These are phyloP conservation scores for Fusarium verticillioides DNA, from an alignment of 2,329 filamentous ascomycete species.

Conservation along the genomic window DNA sequence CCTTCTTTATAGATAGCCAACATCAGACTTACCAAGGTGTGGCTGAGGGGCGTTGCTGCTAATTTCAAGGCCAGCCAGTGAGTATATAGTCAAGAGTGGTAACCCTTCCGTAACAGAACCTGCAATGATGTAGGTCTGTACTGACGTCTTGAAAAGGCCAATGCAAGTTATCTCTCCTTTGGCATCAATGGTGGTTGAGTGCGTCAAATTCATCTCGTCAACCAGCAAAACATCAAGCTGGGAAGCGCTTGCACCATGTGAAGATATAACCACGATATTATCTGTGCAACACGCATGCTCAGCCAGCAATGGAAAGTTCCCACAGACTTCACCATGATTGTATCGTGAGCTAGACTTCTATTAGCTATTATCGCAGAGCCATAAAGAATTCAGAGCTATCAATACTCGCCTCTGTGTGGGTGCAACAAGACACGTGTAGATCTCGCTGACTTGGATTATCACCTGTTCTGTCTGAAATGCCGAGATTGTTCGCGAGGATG, in stretches of 20 bases:
- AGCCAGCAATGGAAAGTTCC: conserved; percentile 44
- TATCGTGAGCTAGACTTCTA: conserved; percentile 43
- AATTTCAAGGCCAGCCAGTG: conserved; percentile 41
- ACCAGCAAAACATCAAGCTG: conserved; percentile 54
- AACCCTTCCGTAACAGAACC: conserved; percentile 49
- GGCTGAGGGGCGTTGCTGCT: conserved; percentile 19
- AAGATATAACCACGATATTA: conserved; percentile 56
- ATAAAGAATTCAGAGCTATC: neutral
- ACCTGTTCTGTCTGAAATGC: conserved; percentile 51
- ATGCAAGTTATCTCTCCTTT: conserved; percentile 64
- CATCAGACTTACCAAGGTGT: conserved; percentile 24
- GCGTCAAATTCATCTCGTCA: conserved; percentile 47
- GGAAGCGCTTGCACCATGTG: conserved; percentile 51
- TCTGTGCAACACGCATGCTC: conserved; percentile 57
- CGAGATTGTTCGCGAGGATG: conserved; percentile 63
- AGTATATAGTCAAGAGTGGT: conserved; percentile 50
- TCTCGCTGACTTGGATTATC: conserved; percentile 67
- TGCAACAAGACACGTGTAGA: conserved; percentile 54
- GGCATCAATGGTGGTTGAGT: conserved; percentile 48
- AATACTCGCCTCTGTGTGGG: conserved; percentile 46
- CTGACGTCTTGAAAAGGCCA: conserved; percentile 46
- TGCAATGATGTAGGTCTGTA: conserved; percentile 46
- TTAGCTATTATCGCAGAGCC: conserved; percentile 24
- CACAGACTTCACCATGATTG: conserved; percentile 49
- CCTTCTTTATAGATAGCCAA: neutral